Conservation (phyloP, 2,329 filamentous ascomycete species). For the Neofusicoccum ribis region DNA sequence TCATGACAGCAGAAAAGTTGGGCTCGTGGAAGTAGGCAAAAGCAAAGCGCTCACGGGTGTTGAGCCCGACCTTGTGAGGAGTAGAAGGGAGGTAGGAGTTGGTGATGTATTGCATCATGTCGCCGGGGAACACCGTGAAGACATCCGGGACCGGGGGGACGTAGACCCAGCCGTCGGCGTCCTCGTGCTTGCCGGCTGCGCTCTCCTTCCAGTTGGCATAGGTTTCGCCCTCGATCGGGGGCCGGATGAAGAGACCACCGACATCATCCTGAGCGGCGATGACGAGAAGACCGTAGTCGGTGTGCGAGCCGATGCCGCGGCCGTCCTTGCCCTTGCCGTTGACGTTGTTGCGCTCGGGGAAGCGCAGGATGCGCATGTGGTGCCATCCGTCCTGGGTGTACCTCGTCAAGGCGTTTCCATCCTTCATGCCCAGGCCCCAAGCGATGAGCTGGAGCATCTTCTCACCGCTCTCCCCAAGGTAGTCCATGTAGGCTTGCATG, state of each 20-base stretch:
- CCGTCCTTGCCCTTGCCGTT: constrained; percentile 54
- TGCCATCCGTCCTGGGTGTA: constrained; percentile 54
- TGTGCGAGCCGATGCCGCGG: constrained; percentile 55
- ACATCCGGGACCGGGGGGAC: constrained; percentile 47
- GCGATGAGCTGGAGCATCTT: constrained; percentile 50
- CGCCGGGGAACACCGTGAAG: constrained; percentile 54
- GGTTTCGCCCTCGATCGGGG: constrained; percentile 42
- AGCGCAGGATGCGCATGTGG: constrained; percentile 51
- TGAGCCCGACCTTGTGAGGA: constrained; percentile 54
- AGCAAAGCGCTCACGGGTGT: constrained; percentile 49
- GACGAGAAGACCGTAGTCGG: constrained; percentile 55
- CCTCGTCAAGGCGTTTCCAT: constrained; percentile 41
- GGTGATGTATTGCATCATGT: constrained; percentile 56
- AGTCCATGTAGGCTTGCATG: constrained; percentile 45
- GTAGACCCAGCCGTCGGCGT: constrained; percentile 51
- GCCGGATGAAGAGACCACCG: constrained; percentile 52
- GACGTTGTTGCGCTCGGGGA: constrained; percentile 37
- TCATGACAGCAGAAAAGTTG: constrained; percentile 48
- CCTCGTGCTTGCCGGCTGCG: constrained; percentile 47
- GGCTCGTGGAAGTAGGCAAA: constrained; percentile 57
- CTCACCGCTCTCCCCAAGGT: constrained; percentile 45
- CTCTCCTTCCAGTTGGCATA: constrained; percentile 51
- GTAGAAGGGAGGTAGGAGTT: constrained; percentile 49
- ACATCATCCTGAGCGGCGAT: constrained; percentile 54
- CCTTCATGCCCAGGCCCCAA: constrained; percentile 45